Conservation (phyloP, 441 rosid species). For the Caryocar brasiliense region DNA sequence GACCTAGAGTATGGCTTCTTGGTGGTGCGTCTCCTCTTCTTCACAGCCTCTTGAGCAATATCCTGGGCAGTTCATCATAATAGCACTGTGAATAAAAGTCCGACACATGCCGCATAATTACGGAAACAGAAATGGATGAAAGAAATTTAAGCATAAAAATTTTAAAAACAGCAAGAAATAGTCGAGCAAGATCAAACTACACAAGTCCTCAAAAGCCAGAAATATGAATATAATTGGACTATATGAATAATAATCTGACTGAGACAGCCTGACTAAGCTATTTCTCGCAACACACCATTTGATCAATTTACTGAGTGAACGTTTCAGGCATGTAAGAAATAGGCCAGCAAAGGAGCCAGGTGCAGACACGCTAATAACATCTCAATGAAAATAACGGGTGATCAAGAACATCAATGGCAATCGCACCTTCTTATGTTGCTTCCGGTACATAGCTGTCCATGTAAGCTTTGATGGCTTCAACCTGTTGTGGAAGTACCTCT, state of each 20-base stretch:
- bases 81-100: background rate
- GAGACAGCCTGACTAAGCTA: too few relatives aligned
- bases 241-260: too few relatives aligned
- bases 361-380: too few relatives aligned
- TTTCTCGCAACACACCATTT: too few relatives aligned
- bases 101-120: background rate
- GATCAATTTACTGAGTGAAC: too few relatives aligned
- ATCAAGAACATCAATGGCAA: background rate
- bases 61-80: conserved; percentile 30
- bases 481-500: conserved; percentile 76
- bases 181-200: too few relatives aligned
- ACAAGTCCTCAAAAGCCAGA: too few relatives aligned
- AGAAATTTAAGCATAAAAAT: background rate
- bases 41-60: conserved; percentile 68
- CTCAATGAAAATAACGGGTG: background rate
- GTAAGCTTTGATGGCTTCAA: conserved; percentile 88
- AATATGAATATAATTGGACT: too few relatives aligned
- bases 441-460: conserved; percentile 88
- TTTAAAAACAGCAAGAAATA: too few relatives aligned
- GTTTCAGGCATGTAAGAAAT: too few relatives aligned
- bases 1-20: conserved; percentile 87
- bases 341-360: too few relatives aligned
- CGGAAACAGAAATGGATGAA: background rate
- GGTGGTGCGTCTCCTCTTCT: conserved; percentile 60
- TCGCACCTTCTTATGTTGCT: conserved; percentile 77